phyloP scores from a whole-genome alignment of 176 grass and related monocot genomes.

The Raddia guianensis region DNA sequence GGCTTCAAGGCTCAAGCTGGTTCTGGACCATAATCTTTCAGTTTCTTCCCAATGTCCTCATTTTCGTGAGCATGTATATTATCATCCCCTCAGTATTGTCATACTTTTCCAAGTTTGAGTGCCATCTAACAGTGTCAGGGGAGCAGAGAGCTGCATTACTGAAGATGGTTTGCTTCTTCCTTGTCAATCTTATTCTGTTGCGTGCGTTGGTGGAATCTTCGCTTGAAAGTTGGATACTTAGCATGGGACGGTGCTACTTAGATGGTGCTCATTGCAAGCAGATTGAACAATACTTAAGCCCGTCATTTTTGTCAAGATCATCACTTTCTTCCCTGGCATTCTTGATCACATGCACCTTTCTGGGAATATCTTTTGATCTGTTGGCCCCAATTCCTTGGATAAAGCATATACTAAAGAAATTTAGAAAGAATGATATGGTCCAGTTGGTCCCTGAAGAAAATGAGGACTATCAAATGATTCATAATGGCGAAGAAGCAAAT shows the following conservation, averaged over 20 bases:
- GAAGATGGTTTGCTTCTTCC: constrained; percentile 99
- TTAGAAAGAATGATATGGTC: constrained; percentile 97
- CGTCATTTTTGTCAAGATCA: constrained; percentile 93
- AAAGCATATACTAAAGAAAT: constrained; percentile 96
- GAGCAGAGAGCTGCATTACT: constrained; percentile 93
- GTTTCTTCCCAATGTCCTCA: constrained; percentile 91
- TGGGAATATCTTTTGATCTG: constrained; percentile 98
- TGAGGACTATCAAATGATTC: constrained; percentile 59
- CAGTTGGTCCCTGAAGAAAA: constrained; percentile 95
- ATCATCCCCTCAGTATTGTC: constrained; percentile 93
- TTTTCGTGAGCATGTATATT: constrained; percentile 98
- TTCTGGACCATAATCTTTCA: constrained; percentile 89
- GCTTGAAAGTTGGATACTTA: constrained; percentile 86
- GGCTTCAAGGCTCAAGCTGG: constrained; percentile 95
- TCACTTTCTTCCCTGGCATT: constrained; percentile 96
- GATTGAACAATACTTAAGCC: constrained; percentile 92
- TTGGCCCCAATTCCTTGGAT: constrained; percentile 91
- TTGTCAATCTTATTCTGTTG: constrained; percentile 94
- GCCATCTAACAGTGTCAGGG: constrained; percentile 89
- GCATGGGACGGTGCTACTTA: constrained; percentile 91
- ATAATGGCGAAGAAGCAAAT: constrained; percentile 68
- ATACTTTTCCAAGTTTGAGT: constrained; percentile 97
- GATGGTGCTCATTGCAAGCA: constrained; percentile 81
- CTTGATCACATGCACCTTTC: constrained; percentile 90
- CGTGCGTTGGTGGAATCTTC: constrained; percentile 92